A percentile compares a stretch with the other conserved stretches of the same genome.
Evolutionary conservation across 2,329 filamentous ascomycete genomes (phyloP).

Genomic region (Colletotrichum tanaceti): DNA sequence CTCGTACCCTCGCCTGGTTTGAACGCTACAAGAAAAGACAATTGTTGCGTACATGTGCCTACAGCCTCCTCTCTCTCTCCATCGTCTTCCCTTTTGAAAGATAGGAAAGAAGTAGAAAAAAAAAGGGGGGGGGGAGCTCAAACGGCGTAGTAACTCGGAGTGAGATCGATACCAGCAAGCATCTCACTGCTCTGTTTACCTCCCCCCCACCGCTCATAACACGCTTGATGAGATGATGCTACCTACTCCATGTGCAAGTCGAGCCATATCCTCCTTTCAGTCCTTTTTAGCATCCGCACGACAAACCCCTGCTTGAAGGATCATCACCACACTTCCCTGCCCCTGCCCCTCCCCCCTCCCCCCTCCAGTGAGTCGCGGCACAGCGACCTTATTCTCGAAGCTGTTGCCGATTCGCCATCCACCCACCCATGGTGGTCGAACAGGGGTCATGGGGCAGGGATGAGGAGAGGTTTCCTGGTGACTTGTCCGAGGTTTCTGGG

Average conservation of each 20-base stretch:
- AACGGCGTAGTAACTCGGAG: no score
- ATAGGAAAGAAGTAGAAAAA: no score
- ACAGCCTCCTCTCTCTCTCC: no score
- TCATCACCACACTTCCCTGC: constrained; percentile 11
- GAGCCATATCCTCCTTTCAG: constrained; percentile 15
- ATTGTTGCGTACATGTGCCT: neutral
- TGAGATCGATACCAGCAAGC: no score
- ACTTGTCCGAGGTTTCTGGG: constrained; percentile 41
- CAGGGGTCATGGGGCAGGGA: constrained; percentile 37
- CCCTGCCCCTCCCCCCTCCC: no score
- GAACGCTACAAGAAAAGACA: constrained; percentile 13
- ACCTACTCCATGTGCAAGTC: neutral
- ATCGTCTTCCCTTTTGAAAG: no score
- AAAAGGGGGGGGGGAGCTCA: no score
- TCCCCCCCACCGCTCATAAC: constrained; percentile 20
- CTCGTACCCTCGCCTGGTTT: constrained; percentile 6
- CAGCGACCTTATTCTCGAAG: constrained; percentile 39
- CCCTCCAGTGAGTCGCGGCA: constrained; percentile 41
- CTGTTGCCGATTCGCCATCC: constrained; percentile 41
- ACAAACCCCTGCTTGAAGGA: constrained; percentile 11
- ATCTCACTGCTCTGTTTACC: no score
- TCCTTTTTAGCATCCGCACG: constrained; percentile 4
- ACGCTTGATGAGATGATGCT: constrained; percentile 18
- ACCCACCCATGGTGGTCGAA: constrained; percentile 31
- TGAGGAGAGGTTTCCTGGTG: constrained; percentile 15